Evolutionary conservation across 2,329 filamentous ascomycete species (phyloP), one percentile per base, ranked within the genome.

Genomic region (Sporothrix sp.): DNA sequence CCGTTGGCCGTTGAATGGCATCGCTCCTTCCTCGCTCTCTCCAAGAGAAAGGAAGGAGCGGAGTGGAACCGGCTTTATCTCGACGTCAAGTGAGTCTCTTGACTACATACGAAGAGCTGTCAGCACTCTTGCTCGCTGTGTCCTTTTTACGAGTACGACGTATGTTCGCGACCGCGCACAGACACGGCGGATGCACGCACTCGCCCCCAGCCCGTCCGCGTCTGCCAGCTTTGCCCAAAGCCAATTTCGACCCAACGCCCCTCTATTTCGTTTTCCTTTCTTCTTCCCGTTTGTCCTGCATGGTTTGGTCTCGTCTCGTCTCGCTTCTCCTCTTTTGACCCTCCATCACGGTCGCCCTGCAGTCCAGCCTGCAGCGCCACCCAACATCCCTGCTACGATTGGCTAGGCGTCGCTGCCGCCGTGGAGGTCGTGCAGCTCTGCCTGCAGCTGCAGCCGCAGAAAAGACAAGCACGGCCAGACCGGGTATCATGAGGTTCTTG

Each of bases 261-360:
- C 14, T 25, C 32, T 16, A 18, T 37, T 16, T 21, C 32, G 8
- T 25, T 23, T 18, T 40, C 3, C 13, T 33, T 18, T 25, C 28
- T 38, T 39, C 14, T 21, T 33, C n/a, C 28, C 33, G n/a, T 39
- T 13, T 32, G n/a, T 38, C 18, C 33, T 39, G 25, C 18, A 16
- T 30, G 2, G 2, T 20, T 37, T 18, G 14, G 18, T 23, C 11
- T 40, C 25, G 5, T 8, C 21, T 28, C n/a, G n/a, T 35, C 28
- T 14, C 23, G n/a, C 37, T 50, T 50, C 48, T 42, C 39, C 38
- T 49, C 47, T 39, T 48, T 39, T 33, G 23, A 38, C 36, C 45
- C 36, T 39, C 45, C 44, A 47, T 45, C 7, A 23, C 43, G 25
- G 30, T 14, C 43, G 18, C 16, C 9, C 20, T 20, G 43, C 14